These are phyloP conservation scores for Tuber aestivum DNA, from an alignment of 495 filamentous ascomycete genomes.

Conservation along the genomic window DNA sequence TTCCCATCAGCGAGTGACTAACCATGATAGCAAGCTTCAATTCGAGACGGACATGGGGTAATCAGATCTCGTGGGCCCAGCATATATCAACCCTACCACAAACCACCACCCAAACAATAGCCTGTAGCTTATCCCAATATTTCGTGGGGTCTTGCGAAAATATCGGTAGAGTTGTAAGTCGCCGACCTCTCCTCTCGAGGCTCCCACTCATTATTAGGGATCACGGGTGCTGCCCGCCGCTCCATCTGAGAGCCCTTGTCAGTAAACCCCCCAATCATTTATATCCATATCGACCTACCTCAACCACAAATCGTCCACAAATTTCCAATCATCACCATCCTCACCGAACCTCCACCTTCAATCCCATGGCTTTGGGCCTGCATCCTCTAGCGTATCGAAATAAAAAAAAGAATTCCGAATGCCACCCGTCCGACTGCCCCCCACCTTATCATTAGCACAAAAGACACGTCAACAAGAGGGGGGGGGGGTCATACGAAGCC, in stretches of 20 bases:
- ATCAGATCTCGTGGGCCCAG: neutral
- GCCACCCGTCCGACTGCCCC: neutral
- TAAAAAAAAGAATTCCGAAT: slow-evolving; percentile 30
- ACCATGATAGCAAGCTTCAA: neutral
- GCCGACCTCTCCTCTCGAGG: neutral
- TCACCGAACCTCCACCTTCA: slow-evolving; percentile 41
- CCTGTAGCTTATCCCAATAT: neutral
- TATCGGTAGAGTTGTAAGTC: neutral
- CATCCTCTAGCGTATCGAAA: slow-evolving; percentile 37
- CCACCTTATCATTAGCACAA: neutral
- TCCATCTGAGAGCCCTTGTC: slow-evolving; percentile 14
- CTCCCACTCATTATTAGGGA: neutral
- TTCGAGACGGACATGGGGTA: neutral
- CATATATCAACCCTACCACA: neutral
- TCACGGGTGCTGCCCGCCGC: neutral
- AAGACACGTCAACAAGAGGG: neutral
- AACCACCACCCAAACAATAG: neutral
- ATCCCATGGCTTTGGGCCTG: slow-evolving; percentile 34
- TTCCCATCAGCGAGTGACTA: neutral
- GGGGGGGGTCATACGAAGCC: slow-evolving; percentile 7
- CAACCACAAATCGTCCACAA: slow-evolving; percentile 43
- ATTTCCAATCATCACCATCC: slow-evolving; percentile 42
- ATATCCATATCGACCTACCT: slow-evolving; percentile 14
- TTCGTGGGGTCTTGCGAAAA: neutral
- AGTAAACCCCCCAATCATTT: neutral